Base-by-base conservation (phyloP, 2,329 filamentous ascomycete genomes). In the Ceratocystis huliohia region DNA sequence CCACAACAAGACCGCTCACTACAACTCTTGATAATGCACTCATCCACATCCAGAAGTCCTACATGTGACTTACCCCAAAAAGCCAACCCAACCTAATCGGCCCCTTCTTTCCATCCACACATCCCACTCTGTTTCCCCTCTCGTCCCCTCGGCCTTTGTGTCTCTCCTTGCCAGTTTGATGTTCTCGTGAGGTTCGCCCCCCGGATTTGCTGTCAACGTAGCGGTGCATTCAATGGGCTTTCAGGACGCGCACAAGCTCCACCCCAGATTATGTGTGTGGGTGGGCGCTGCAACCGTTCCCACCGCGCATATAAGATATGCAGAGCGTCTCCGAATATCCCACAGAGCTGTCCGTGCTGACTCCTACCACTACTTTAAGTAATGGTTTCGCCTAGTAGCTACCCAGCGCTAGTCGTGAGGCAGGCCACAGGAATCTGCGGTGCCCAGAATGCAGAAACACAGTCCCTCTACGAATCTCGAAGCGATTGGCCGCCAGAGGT, bases 201-300 rank as follows among this genome's bases (percentile, higher is more conserved):
- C 56, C 56, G 56, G 56, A 59, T 37, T 37, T 59, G 56, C 56
- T 59, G 56, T 30, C 56, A 30, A 37, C 15, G 28, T 37, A 53
- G 48, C 37, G 37, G 37, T 15, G 6, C 30, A 22, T 10, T 22
- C n/a, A 7, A 50, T n/a, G 44, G 46, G 46, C 20, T 20, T 6
- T n/a, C 20, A 48, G 20, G 48, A 15, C 10, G 13, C 48, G 13
- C 48, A 7, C 48, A 28, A 53, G 15, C 48, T 53, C 48, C 48
- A 22, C 56, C 56, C 56, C 28, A 30, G 56, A n/a, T 37, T 59
- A 28, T 59, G 3, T 33, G 15, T 2, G 56, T 59, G 22, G 53
- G 22, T 20, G 25, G 25, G 56, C 28, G 33, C 56, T 59, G 48
- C 37, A 41, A 41, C 10, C 13, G 37, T 41, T 28, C 48, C 48